Conservation (phyloP, 1,284 basidiomycete species). For the Cutaneotrichosporon sp. region DNA sequence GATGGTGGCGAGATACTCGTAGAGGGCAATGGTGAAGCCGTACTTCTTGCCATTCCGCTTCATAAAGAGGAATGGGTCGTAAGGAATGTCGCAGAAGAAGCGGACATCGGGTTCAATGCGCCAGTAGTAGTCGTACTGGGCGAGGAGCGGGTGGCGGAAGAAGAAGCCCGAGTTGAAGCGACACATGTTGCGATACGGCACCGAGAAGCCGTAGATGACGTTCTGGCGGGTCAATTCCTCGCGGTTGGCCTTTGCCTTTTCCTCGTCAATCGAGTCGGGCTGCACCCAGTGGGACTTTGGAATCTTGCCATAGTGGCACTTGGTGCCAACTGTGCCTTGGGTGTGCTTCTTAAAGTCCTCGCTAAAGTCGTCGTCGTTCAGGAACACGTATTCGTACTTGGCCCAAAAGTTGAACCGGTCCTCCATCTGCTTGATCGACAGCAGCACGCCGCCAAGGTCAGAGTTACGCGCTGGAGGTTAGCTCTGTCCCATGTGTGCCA, state of each 20-base stretch:
- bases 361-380: constrained; percentile 72
- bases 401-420: constrained; percentile 69
- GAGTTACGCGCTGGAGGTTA: constrained; percentile 58
- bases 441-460: constrained; percentile 66
- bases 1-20: constrained; percentile 73
- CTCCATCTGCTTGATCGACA: constrained; percentile 49
- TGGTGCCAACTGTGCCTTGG: constrained; percentile 59
- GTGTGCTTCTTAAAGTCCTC: constrained; percentile 73
- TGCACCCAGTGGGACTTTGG: constrained; percentile 76
- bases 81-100: constrained; percentile 28
- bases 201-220: constrained; percentile 79
- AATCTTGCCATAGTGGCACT: constrained; percentile 75
- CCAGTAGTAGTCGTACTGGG: constrained; percentile 89
- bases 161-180: constrained; percentile 89
- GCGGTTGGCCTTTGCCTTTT: constrained; percentile 59
- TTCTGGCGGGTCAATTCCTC: constrained; percentile 58
- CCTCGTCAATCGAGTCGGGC: constrained; percentile 73
- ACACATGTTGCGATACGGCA: constrained; percentile 65
- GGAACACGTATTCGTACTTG: constrained; percentile 76
- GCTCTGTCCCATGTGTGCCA: no score
- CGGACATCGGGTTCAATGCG: constrained; percentile 55
- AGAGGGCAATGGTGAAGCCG: constrained; percentile 70
- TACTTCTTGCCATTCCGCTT: constrained; percentile 70
- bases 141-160: constrained; percentile 69
- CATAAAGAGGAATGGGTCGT: constrained; percentile 86